phyloP scores from a whole-genome alignment of 257 asterid species.

The Solanum raphanifolium region DNA sequence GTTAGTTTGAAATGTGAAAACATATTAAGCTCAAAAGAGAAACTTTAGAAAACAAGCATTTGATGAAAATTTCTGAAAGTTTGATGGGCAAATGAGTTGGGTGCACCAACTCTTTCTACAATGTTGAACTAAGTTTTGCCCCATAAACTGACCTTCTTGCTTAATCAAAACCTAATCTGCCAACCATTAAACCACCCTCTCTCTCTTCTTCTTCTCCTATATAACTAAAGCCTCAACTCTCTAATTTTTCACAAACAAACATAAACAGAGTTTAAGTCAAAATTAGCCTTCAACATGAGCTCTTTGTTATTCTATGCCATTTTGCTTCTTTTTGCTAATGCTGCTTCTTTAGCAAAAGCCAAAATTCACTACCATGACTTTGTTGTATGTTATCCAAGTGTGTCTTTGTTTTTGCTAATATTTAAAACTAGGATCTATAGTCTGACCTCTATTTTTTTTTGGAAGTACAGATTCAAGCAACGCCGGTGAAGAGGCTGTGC shows the following conservation, averaged over 20 bases:
- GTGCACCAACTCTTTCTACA: constrained; percentile 46
- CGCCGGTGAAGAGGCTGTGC: constrained; percentile 90
- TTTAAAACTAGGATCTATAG: neutral
- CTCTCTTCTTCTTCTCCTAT: constrained; percentile 27
- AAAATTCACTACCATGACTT: constrained; percentile 54
- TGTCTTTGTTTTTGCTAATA: neutral
- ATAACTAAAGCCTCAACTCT: constrained; percentile 14
- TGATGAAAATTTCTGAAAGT: constrained; percentile 17
- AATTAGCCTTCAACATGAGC: neutral
- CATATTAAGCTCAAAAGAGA: neutral
- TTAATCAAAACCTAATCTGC: constrained; percentile 37
- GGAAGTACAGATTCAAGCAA: constrained; percentile 59
- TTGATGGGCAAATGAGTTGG: constrained; percentile 37
- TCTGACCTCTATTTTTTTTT: neutral
- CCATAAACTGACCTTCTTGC: constrained; percentile 16
- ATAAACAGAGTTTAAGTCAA: neutral
- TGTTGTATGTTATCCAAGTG: constrained; percentile 35
- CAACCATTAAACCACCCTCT: constrained; percentile 35
- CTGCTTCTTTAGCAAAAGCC: constrained; percentile 36
- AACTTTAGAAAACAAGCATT: constrained; percentile 29
- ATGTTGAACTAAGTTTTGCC: constrained; percentile 35
- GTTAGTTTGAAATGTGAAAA: neutral
- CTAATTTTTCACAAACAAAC: constrained; percentile 18
- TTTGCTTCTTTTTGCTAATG: constrained; percentile 24
- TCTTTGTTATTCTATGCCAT: constrained; percentile 20